These are phyloP conservation scores for Gigaspora rosea DNA, from an alignment of 192 early-diverging fungal genomes.

Conservation along the genomic window DNA sequence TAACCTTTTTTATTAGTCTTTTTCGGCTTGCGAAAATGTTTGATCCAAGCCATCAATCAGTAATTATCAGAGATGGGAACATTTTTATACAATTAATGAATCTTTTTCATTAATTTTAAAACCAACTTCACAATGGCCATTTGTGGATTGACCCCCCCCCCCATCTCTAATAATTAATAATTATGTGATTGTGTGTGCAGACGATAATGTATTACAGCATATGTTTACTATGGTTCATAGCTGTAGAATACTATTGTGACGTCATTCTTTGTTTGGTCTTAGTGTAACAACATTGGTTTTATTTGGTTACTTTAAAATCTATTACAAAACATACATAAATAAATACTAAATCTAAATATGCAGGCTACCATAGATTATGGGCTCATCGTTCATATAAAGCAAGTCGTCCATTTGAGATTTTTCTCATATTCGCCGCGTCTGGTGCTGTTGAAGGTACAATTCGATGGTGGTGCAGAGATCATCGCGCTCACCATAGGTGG, in stretches of 20 bases:
- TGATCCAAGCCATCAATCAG: neutral
- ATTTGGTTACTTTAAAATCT: neutral
- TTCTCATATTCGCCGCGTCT: constrained; percentile 65
- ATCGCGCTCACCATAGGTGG: constrained; percentile 87
- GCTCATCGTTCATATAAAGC: constrained; percentile 78
- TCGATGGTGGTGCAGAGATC: constrained; percentile 85
- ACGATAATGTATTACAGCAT: too few species aligned
- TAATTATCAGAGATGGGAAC: neutral
- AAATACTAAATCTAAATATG: neutral
- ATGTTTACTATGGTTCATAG: too few species aligned
- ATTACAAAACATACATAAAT: neutral
- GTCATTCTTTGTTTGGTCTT: neutral
- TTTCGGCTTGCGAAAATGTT: neutral
- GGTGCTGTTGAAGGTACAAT: constrained; percentile 82
- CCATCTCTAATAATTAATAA: too few species aligned
- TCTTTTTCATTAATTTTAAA: too few species aligned
- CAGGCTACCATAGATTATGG: constrained; percentile 85
- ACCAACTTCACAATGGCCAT: too few species aligned
- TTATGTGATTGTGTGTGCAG: too few species aligned
- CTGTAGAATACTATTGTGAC: too few species aligned
- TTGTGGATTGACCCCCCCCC: too few species aligned
- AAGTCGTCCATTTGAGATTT: constrained; percentile 58
- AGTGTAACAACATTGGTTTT: neutral
- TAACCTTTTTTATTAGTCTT: too few species aligned
- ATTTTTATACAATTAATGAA: too few species aligned